phyloP scores from a whole-genome alignment of 805 yeast species.

The Komagataella mondaviorum region DNA sequence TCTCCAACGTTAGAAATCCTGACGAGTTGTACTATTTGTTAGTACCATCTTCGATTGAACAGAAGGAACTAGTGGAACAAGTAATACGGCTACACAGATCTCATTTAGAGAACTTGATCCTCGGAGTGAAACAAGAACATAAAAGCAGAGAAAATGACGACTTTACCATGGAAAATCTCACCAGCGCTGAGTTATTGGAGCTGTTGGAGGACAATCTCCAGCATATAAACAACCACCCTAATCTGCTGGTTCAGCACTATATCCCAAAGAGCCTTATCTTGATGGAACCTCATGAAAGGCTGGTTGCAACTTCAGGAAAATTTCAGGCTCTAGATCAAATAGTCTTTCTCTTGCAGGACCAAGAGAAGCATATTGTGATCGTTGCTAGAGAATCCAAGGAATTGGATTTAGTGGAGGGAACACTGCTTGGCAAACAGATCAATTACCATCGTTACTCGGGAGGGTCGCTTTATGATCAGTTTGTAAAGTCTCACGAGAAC shows the following conservation, averaged over 20 bases:
- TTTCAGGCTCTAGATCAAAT: constrained; percentile 34
- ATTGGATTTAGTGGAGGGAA: constrained; percentile 66
- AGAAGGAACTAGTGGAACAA: background rate
- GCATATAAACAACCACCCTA: constrained; percentile 52
- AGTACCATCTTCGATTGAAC: background rate
- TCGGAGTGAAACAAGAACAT: background rate
- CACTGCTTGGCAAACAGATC: constrained; percentile 57
- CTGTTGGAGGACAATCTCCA: constrained; percentile 30
- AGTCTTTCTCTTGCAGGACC: constrained; percentile 14
- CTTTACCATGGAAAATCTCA: constrained; percentile 6
- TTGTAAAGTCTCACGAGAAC: background rate
- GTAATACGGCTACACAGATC: background rate
- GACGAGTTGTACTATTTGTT: background rate
- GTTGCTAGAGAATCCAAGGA: constrained; percentile 55
- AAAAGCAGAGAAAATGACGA: constrained; percentile 1
- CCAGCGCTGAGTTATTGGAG: constrained; percentile 21
- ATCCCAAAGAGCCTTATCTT: constrained; percentile 57
- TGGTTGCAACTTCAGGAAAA: constrained; percentile 45
- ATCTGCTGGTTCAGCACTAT: constrained; percentile 62
- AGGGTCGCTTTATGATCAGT: constrained; percentile 35
- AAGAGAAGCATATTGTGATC: constrained; percentile 22
- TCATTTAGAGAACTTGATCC: background rate
- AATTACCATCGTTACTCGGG: constrained; percentile 59
- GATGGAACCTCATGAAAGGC: constrained; percentile 47
- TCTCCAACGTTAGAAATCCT: background rate